phyloP scores from a whole-genome alignment of 116 monocot genomes.

The Dioscorea cayenensis region DNA sequence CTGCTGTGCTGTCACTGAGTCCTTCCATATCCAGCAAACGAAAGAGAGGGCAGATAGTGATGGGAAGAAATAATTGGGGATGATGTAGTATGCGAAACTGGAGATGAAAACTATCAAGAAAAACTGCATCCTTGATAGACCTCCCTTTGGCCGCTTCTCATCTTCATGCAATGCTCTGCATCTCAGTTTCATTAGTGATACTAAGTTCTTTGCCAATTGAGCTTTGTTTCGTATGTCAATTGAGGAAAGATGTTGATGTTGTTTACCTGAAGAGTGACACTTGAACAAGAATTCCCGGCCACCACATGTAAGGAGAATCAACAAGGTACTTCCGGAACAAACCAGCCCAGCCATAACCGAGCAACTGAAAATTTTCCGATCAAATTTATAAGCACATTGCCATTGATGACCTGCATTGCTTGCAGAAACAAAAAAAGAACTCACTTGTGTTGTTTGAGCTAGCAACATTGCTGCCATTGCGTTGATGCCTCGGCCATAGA shows the following conservation, averaged over 20 bases:
- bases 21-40: slow-evolving; percentile 28
- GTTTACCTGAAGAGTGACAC: slow-evolving; percentile 36
- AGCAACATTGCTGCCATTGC: slow-evolving; percentile 24
- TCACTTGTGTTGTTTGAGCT: slow-evolving; percentile 24
- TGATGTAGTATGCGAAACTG: slow-evolving; percentile 39
- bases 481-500: slow-evolving; percentile 21
- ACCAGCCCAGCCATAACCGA: too few relatives aligned
- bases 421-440: slow-evolving; percentile 1
- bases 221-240: too few relatives aligned
- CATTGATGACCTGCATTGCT: too few relatives aligned
- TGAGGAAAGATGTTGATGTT: too few relatives aligned
- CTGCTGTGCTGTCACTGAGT: slow-evolving; percentile 29
- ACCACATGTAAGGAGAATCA: slow-evolving; percentile 45
- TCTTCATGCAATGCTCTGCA: slow-evolving; percentile 33
- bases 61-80: slow-evolving; percentile 42
- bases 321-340: too few relatives aligned
- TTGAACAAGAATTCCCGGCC: slow-evolving; percentile 36
- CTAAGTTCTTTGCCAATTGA: too few relatives aligned
- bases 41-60: slow-evolving; percentile 26
- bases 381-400: too few relatives aligned
- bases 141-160: slow-evolving; percentile 28
- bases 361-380: too few relatives aligned
- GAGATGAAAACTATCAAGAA: slow-evolving; percentile 24
- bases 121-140: slow-evolving; percentile 32
- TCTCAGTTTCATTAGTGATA: background rate